These are phyloP conservation scores for Claviceps sorghi DNA, from an alignment of 2,329 filamentous ascomycete genomes.

Conservation along the genomic window DNA sequence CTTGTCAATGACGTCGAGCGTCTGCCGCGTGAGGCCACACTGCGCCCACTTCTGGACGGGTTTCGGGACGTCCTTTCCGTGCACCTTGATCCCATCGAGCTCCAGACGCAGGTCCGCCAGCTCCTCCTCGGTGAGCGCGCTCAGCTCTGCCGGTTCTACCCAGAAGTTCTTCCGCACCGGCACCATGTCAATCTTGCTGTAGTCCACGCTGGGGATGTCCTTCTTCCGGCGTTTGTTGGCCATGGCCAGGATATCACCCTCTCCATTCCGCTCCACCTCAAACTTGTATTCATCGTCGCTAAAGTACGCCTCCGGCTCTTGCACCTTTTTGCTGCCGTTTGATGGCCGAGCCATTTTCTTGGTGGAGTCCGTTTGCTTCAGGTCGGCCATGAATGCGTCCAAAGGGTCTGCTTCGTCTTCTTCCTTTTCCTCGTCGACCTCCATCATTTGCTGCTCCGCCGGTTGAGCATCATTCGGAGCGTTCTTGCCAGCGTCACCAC, in stretches of 20 bases:
- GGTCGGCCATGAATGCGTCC: slow-evolving; percentile 88
- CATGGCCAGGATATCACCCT: slow-evolving; percentile 37
- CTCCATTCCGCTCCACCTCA: slow-evolving; percentile 31
- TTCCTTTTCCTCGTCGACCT: slow-evolving; percentile 47
- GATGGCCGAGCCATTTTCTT: slow-evolving; percentile 19
- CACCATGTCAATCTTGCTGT: slow-evolving; percentile 71
- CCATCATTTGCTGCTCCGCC: slow-evolving; percentile 39
- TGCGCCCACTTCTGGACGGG: slow-evolving; percentile 96
- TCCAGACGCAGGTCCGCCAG: slow-evolving; percentile 69
- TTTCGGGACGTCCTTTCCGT: slow-evolving; percentile 75
- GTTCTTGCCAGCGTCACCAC: slow-evolving; percentile 2
- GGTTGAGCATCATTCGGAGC: neutral
- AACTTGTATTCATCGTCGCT: slow-evolving; percentile 63
- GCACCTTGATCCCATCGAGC: slow-evolving; percentile 89
- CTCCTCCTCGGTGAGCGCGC: slow-evolving; percentile 71
- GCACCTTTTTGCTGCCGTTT: slow-evolving; percentile 34
- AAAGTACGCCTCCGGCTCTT: slow-evolving; percentile 74
- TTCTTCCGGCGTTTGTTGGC: slow-evolving; percentile 73
- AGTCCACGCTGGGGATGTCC: slow-evolving; percentile 78
- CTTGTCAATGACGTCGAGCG: slow-evolving; percentile 68
- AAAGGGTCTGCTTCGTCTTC: slow-evolving; percentile 73
- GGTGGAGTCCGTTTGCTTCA: slow-evolving; percentile 40
- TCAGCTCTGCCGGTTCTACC: slow-evolving; percentile 72
- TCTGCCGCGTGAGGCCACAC: slow-evolving; percentile 76
- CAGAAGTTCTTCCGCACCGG: slow-evolving; percentile 91